Conservation (phyloP, 805 yeast genomes). For the Danielia reshetovae region DNA sequence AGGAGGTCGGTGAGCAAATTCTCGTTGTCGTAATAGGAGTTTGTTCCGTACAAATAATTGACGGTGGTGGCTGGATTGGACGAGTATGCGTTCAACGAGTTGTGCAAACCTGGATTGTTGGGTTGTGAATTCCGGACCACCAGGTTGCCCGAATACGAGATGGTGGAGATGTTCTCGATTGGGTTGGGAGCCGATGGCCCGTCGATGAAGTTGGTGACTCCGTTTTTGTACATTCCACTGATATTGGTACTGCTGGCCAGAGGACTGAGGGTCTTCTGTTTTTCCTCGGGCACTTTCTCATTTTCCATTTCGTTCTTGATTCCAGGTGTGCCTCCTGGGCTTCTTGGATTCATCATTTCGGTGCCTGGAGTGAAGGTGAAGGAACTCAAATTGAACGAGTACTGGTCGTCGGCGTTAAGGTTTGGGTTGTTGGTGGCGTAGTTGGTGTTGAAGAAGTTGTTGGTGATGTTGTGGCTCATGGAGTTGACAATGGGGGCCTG, state of each 20-base stretch:
- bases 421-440: conserved; percentile 13
- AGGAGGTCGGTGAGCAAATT: conserved; percentile 33
- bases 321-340: neutral
- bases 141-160: conserved; percentile 1
- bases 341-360: conserved; percentile 1
- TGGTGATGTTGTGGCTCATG: conserved; percentile 32
- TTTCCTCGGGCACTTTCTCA: neutral
- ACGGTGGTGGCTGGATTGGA: conserved; percentile 32
- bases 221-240: conserved; percentile 5
- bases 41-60: conserved; percentile 37
- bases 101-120: conserved; percentile 21
- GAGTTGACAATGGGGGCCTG: conserved; percentile 29
- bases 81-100: conserved; percentile 26
- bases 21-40: conserved; percentile 33
- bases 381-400: conserved; percentile 31
- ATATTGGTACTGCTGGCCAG: conserved; percentile 9
- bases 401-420: conserved; percentile 23
- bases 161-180: neutral
- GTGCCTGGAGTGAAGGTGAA: conserved; percentile 27
- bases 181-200: conserved; percentile 8
- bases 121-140: conserved; percentile 9
- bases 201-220: conserved; percentile 16
- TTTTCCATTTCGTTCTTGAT: neutral
- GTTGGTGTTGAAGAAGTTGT: conserved; percentile 30
- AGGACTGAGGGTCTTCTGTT: neutral